These are phyloP conservation scores for Ophiosphaerella korrae DNA, from an alignment of 2,329 filamentous ascomycete species.

Conservation along the genomic window DNA sequence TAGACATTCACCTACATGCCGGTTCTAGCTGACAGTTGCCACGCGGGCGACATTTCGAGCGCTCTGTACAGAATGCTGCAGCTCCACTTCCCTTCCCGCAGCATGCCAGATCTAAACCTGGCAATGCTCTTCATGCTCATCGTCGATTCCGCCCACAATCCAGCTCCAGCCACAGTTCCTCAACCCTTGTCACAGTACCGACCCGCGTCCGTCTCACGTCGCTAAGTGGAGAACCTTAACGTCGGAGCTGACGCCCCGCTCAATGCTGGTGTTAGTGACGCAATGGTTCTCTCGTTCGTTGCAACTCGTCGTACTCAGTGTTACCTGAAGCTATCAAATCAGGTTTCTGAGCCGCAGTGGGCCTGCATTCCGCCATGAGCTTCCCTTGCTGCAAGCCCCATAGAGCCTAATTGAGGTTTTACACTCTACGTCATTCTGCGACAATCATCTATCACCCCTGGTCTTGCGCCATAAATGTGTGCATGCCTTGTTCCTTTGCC, in stretches of 20 bases:
- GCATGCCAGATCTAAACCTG: slow-evolving; percentile 23
- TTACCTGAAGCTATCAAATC: slow-evolving; percentile 37
- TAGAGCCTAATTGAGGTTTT: slow-evolving; percentile 21
- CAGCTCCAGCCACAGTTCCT: slow-evolving; percentile 37
- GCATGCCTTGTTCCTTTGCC: slow-evolving; percentile 22
- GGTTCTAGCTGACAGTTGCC: not conserved
- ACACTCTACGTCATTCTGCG: slow-evolving; percentile 43
- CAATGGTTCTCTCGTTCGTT: slow-evolving; percentile 37
- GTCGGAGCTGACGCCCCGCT: slow-evolving; percentile 42
- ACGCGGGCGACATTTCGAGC: not conserved
- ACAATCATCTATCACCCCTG: slow-evolving; percentile 19
- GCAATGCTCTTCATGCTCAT: slow-evolving; percentile 29
- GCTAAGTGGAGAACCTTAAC: slow-evolving; percentile 29
- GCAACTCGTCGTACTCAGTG: slow-evolving; percentile 33
- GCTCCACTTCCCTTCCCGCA: slow-evolving; percentile 22
- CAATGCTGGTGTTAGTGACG: slow-evolving; percentile 41
- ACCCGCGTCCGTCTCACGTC: slow-evolving; percentile 35
- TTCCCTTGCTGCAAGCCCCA: slow-evolving; percentile 35
- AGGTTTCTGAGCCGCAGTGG: slow-evolving; percentile 40
- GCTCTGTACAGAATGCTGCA: slow-evolving; percentile 6
- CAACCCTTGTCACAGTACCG: slow-evolving; percentile 24
- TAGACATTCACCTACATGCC: not conserved
- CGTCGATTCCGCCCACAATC: slow-evolving; percentile 37
- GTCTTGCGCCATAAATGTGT: slow-evolving; percentile 39
- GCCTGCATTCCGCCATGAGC: slow-evolving; percentile 40